Conservation (phyloP, 306 rosid genomes). For the Psophocarpus tetragonolobus region DNA sequence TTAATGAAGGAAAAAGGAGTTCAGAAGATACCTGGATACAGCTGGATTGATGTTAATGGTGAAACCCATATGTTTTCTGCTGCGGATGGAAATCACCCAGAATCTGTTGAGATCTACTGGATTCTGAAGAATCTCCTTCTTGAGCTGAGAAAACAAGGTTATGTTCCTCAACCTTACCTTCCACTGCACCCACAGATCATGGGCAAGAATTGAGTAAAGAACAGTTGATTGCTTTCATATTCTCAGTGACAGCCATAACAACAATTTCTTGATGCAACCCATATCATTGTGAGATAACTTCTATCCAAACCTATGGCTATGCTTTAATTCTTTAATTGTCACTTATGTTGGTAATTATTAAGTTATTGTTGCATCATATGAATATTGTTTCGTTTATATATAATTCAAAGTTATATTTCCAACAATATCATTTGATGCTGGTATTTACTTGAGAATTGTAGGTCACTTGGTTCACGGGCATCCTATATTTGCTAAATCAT, state of each 20-base stretch:
- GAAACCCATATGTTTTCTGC: slow-evolving; percentile 73
- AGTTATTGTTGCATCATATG: background rate
- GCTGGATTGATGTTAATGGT: slow-evolving; percentile 80
- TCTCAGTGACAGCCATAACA: slow-evolving; percentile 23
- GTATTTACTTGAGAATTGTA: background rate
- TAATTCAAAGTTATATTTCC: background rate
- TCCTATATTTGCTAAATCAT: background rate
- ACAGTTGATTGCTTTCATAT: slow-evolving; percentile 18
- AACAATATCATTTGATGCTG: background rate
- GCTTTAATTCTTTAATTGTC: background rate
- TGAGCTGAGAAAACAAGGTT: slow-evolving; percentile 74
- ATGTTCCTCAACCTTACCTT: slow-evolving; percentile 70
- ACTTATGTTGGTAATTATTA: slow-evolving; percentile 12
- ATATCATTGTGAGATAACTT: background rate
- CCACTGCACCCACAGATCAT: slow-evolving; percentile 62
- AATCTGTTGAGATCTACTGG: slow-evolving; percentile 56
- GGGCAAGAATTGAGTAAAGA: slow-evolving; percentile 37
- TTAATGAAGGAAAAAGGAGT: slow-evolving; percentile 75
- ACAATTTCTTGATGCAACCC: slow-evolving; percentile 18
- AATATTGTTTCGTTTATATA: slow-evolving; percentile 13
- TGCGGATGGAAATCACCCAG: slow-evolving; percentile 69
- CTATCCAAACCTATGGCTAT: background rate
- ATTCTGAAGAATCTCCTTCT: slow-evolving; percentile 59
- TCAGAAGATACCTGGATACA: slow-evolving; percentile 75
- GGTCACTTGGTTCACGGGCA: background rate